Evolutionary conservation across 2,329 filamentous ascomycete species (phyloP).

Genomic region (Diaporthe longicolla): DNA sequence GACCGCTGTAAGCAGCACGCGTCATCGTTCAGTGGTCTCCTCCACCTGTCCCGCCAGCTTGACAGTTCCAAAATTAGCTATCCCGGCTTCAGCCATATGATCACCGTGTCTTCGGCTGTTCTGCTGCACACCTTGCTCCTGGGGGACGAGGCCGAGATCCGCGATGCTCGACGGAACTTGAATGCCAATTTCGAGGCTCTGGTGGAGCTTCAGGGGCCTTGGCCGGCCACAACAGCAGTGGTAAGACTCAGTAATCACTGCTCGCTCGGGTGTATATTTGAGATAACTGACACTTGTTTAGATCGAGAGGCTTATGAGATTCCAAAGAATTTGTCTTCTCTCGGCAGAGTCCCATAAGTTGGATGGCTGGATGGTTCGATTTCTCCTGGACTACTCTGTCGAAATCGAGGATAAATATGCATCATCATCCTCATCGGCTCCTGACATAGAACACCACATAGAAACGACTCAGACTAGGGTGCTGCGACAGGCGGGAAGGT

Average conservation of each 20-base stretch:
- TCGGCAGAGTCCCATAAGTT: neutral
- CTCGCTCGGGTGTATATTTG: neutral
- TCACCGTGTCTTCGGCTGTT: neutral
- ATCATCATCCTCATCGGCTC: neutral
- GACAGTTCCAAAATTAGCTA: neutral
- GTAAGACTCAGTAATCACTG: neutral
- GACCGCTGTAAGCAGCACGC: conserved; percentile 50
- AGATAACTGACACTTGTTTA: neutral
- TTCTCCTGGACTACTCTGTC: neutral
- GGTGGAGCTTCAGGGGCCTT: neutral
- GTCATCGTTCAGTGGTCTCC: conserved; percentile 47
- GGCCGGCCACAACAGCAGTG: conserved; percentile 3
- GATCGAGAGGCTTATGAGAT: neutral
- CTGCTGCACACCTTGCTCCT: neutral
- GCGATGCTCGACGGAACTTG: neutral
- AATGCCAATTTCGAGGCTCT: conserved; percentile 9
- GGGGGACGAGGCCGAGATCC: neutral
- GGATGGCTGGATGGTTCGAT: conserved; percentile 8
- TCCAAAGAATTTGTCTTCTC: neutral
- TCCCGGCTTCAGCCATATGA: conserved; percentile 1
- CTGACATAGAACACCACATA: neutral
- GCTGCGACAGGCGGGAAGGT: neutral
- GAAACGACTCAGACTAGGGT: neutral
- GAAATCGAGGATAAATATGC: neutral
- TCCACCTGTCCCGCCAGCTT: neutral